Conservation (phyloP, 2,329 filamentous ascomycete genomes). For the Chrysoporthe deuterocubensis region DNA sequence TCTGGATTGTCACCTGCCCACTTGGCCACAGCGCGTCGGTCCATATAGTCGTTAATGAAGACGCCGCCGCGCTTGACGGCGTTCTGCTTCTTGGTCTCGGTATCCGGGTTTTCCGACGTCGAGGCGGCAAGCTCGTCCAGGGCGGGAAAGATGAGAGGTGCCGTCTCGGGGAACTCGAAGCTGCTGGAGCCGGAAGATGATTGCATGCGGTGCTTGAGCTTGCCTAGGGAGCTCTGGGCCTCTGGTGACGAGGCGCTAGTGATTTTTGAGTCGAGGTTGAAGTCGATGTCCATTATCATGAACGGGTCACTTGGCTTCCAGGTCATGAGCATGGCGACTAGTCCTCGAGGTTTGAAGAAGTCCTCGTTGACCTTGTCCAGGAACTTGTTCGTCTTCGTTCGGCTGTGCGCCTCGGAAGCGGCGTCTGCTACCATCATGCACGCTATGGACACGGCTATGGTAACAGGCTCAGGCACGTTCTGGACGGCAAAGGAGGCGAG, state of each 20-base stretch:
- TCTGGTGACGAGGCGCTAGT: constrained; percentile 35
- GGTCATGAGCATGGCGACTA: constrained; percentile 55
- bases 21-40: constrained; percentile 31
- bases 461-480: constrained; percentile 44
- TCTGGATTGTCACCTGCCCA: constrained; percentile 32
- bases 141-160: constrained; percentile 53
- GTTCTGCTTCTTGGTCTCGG: constrained; percentile 32
- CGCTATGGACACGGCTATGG: constrained; percentile 47
- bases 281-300: constrained; percentile 35
- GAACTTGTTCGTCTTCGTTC: constrained; percentile 54
- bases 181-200: constrained; percentile 42
- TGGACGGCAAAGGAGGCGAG: constrained; percentile 44
- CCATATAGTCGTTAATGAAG: constrained; percentile 32
- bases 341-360: constrained; percentile 60
- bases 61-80: constrained; percentile 29
- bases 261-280: constrained; percentile 41
- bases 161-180: constrained; percentile 49
- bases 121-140: constrained; percentile 39
- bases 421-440: constrained; percentile 47
- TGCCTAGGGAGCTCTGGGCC: constrained; percentile 25
- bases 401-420: constrained; percentile 45
- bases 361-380: constrained; percentile 59
- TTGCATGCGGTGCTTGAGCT: constrained; percentile 40
- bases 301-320: constrained; percentile 49
- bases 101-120: constrained; percentile 24